A percentile compares a stretch with the other conserved stretches of the same genome.
Conservation (phyloP, 2,329 filamentous ascomycete genomes). For the Alternaria triticina region DNA sequence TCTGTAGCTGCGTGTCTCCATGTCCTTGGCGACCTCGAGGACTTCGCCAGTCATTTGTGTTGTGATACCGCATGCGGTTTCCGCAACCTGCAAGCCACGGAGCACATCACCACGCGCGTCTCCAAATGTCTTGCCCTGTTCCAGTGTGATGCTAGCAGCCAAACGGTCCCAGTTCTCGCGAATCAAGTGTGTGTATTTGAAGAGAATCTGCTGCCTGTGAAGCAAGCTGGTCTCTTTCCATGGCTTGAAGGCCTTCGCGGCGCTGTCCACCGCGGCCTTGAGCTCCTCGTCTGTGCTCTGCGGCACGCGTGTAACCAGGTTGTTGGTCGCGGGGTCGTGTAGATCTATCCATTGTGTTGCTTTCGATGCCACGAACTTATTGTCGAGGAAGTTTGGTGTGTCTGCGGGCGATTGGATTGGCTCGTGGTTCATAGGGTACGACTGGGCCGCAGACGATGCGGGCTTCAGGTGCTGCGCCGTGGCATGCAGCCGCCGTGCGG, state of each 20-base stretch:
- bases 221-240: slow-evolving; percentile 78
- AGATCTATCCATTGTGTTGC: slow-evolving; percentile 78
- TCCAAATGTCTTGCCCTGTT: slow-evolving; percentile 88
- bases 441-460: slow-evolving; percentile 58
- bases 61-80: slow-evolving; percentile 80
- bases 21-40: slow-evolving; percentile 85
- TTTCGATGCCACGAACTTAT: slow-evolving; percentile 73
- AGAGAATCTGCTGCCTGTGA: slow-evolving; percentile 82
- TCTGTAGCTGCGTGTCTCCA: slow-evolving; percentile 84
- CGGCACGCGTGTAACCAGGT: slow-evolving; percentile 81
- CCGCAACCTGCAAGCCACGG: slow-evolving; percentile 81
- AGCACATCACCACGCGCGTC: slow-evolving; percentile 84
- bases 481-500: slow-evolving; percentile 59
- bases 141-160: slow-evolving; percentile 82
- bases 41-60: slow-evolving; percentile 84
- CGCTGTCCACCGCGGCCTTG: slow-evolving; percentile 75
- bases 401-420: slow-evolving; percentile 70
- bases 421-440: slow-evolving; percentile 75
- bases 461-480: slow-evolving; percentile 60
- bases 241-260: slow-evolving; percentile 74
- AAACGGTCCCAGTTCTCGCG: slow-evolving; percentile 84
- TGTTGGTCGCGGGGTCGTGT: slow-evolving; percentile 83
- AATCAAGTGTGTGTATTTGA: slow-evolving; percentile 81
- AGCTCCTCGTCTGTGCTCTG: slow-evolving; percentile 82
- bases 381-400: slow-evolving; percentile 83